A percentile compares a stretch with the other conserved stretches of the same genome.
Evolutionary conservation across 768 basidiomycete genomes (phyloP).

Genomic region (Tephrocybe sp.): DNA sequence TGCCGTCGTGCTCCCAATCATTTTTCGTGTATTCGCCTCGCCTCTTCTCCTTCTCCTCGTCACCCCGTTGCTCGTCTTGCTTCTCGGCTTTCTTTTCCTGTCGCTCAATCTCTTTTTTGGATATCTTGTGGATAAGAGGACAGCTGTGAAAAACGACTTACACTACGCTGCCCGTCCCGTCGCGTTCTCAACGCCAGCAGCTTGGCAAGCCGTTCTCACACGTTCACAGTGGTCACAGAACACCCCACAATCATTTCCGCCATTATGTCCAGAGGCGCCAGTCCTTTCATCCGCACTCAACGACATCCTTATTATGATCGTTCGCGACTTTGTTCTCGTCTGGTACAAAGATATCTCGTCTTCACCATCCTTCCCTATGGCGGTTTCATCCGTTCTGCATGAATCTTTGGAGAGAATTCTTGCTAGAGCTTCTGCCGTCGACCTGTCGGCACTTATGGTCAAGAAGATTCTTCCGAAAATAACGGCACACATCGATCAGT

Average conservation of each 20-base stretch:
- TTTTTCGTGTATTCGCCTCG: conserved; percentile 58
- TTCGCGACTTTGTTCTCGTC: conserved; percentile 81
- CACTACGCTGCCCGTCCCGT: conserved; percentile 66
- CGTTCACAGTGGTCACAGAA: conserved; percentile 89
- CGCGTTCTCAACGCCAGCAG: conserved; percentile 88
- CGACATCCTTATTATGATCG: conserved; percentile 75
- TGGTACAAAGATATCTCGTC: conserved; percentile 90
- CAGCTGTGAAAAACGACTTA: conserved; percentile 34
- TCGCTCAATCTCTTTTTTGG: conserved; percentile 53
- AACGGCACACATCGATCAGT: conserved; percentile 86
- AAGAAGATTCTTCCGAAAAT: conserved; percentile 86
- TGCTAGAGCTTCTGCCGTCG: conserved; percentile 53
- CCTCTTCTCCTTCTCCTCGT: conserved; percentile 63
- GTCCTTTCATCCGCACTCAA: conserved; percentile 72
- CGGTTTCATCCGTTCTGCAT: conserved; percentile 76
- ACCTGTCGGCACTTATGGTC: conserved; percentile 74
- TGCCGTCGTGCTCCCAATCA: conserved; percentile 53
- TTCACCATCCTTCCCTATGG: conserved; percentile 84
- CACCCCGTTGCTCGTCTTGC: conserved; percentile 53
- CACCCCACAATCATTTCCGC: conserved; percentile 62
- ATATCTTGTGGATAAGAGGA: conserved; percentile 52
- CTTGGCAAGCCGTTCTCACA: conserved; percentile 88
- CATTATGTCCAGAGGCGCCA: conserved; percentile 61
- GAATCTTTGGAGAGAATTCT: conserved; percentile 58
- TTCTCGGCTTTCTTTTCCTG: conserved; percentile 50